Conservation (phyloP, 306 rosid species). For the Albizia julibrissin region DNA sequence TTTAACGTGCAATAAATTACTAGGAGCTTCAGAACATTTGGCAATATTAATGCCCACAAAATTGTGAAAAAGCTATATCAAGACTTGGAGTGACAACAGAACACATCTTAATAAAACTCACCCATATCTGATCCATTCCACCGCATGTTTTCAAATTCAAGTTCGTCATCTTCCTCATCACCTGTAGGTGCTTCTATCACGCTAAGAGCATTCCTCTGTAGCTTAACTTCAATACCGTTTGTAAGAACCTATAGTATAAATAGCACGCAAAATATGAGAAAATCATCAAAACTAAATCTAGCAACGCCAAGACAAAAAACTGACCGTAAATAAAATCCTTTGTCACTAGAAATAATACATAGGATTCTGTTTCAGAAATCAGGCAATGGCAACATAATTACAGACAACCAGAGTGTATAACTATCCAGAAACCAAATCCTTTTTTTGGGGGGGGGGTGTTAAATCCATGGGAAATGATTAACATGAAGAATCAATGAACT, state of each 20-base stretch:
- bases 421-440: background rate
- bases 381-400: background rate
- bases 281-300: slow-evolving; percentile 16
- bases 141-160: slow-evolving; percentile 73
- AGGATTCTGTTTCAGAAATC: background rate
- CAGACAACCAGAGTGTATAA: background rate
- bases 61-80: background rate
- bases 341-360: background rate
- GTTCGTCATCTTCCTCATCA: slow-evolving; percentile 93
- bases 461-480: background rate
- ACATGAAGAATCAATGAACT: background rate
- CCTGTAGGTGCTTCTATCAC: slow-evolving; percentile 98
- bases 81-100: background rate
- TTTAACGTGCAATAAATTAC: slow-evolving; percentile 1
- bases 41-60: background rate
- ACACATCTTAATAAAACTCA: slow-evolving; percentile 41
- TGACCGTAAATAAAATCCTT: background rate
- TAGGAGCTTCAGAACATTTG: slow-evolving; percentile 6
- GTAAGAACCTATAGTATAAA: slow-evolving; percentile 76
- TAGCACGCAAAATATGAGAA: slow-evolving; percentile 1
- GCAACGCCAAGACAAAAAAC: background rate
- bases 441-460: background rate
- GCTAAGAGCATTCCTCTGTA: slow-evolving; percentile 97
- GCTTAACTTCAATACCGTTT: slow-evolving; percentile 95
- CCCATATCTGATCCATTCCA: slow-evolving; percentile 97